A percentile compares a stretch with the other conserved stretches of the same genome.
These are phyloP conservation scores for Ascochyta fabae DNA, from an alignment of 2,329 filamentous ascomycete genomes.

Conservation along the genomic window DNA sequence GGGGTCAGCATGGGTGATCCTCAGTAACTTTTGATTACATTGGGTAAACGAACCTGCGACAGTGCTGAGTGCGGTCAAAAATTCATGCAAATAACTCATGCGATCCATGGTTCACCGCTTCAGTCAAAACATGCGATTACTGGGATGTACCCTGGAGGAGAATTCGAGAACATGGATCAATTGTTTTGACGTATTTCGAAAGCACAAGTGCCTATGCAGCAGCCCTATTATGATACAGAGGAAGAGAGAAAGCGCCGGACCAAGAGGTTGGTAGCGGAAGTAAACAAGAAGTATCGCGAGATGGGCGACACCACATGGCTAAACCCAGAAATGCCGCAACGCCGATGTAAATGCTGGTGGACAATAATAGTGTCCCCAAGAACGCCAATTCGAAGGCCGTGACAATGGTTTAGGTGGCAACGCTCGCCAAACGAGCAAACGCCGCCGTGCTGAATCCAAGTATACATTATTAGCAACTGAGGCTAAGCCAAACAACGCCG, in stretches of 20 bases:
- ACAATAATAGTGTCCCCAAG: constrained; percentile 8
- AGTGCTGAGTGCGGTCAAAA: constrained; percentile 9
- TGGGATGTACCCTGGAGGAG: constrained; percentile 15
- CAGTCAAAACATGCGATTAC: constrained; percentile 18
- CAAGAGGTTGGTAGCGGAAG: constrained; percentile 7
- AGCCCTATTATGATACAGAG: constrained; percentile 39
- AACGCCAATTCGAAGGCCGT: constrained; percentile 28
- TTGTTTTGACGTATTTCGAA: constrained; percentile 26
- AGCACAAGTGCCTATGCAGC: constrained; percentile 32
- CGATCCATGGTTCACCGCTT: constrained; percentile 16
- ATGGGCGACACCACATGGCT: constrained; percentile 23
- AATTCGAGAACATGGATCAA: constrained; percentile 28
- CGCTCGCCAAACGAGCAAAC: constrained; percentile 29
- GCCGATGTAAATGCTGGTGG: constrained; percentile 32
- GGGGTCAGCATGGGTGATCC: constrained; percentile 25
- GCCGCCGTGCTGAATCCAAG: constrained; percentile 23
- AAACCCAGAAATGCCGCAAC: constrained; percentile 21
- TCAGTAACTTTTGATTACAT: constrained; percentile 10
- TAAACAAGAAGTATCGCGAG: constrained; percentile 23
- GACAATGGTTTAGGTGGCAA: constrained; percentile 35
- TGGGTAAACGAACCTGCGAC: constrained; percentile 8
- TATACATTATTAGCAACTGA: constrained; percentile 25
- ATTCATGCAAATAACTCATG: constrained; percentile 11
- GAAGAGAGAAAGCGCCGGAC: constrained; percentile 21
- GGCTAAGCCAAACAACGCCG: constrained; percentile 25